Evolutionary conservation across 2,329 filamentous ascomycete genomes (phyloP).

Genomic region (Aspergillus sp.): DNA sequence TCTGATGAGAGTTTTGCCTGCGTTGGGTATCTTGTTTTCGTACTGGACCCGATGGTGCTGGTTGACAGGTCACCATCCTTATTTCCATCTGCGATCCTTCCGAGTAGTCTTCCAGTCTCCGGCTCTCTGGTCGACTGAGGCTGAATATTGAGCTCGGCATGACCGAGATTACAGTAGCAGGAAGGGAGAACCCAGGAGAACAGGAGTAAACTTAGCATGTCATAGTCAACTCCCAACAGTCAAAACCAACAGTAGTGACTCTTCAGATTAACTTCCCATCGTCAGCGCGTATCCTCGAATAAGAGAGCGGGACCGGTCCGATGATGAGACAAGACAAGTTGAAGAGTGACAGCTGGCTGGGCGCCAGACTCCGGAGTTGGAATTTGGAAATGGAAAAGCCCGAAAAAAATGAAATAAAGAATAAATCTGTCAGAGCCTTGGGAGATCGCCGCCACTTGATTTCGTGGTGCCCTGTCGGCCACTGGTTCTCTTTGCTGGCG

Average conservation of each 20-base stretch:
- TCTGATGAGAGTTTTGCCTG: not conserved
- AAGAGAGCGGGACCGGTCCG: not conserved
- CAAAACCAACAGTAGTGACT: not conserved
- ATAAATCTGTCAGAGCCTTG: constrained; percentile 1
- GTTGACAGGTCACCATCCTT: not conserved
- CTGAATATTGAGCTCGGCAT: not conserved
- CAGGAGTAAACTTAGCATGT: not conserved
- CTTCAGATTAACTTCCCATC: not conserved
- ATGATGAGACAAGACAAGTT: not conserved
- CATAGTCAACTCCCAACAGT: not conserved
- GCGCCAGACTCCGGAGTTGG: not conserved
- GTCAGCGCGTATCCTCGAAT: not conserved
- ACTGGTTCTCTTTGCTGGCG: constrained; percentile 26
- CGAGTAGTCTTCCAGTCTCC: not conserved
- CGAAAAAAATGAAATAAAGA: constrained; percentile 5
- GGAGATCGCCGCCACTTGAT: constrained; percentile 22
- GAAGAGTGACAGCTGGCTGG: constrained; percentile 6
- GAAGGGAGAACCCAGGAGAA: not conserved
- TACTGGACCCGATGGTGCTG: not conserved
- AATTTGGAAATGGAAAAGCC: not conserved
- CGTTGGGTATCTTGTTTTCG: not conserved
- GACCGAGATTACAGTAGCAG: not conserved
- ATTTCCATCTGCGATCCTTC: not conserved
- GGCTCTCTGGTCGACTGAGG: not conserved
- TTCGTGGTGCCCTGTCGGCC: constrained; percentile 30